Evolutionary conservation across 352 stramenopile species (phyloP).

Genomic region (Globisporangium paroecandrum): DNA sequence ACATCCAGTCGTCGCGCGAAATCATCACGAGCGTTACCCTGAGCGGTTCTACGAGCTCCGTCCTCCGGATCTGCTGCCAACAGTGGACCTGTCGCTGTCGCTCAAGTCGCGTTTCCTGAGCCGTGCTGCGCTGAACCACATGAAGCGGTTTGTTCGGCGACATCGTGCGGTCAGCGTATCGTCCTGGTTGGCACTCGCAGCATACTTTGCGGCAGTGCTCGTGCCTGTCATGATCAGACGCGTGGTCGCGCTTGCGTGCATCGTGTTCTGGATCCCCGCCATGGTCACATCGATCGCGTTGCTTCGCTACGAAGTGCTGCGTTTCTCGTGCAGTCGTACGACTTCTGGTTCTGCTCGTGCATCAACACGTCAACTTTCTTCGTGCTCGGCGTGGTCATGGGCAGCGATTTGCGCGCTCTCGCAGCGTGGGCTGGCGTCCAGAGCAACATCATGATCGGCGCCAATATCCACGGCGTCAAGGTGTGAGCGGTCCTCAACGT

Average conservation of each 20-base stretch:
- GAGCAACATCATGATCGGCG: conserved; percentile 12
- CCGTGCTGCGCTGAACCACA: not conserved
- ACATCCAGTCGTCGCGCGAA: not conserved
- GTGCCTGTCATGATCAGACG: not conserved
- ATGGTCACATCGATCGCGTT: not conserved
- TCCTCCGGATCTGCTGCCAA: not conserved
- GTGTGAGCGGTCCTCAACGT: conserved; percentile 5
- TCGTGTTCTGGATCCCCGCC: not conserved
- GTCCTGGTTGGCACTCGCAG: not conserved
- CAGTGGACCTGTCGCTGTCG: conserved; percentile 7
- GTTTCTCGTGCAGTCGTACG: not conserved
- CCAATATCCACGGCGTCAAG: conserved; percentile 4
- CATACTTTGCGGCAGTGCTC: not conserved
- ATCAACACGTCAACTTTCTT: not conserved
- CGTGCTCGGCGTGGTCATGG: not conserved
- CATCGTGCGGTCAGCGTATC: not conserved
- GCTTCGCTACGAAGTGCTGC: conserved; percentile 2
- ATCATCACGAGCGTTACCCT: not conserved
- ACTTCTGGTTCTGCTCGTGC: conserved; percentile 15
- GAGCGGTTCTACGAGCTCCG: conserved; percentile 5
- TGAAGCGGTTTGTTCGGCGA: not conserved
- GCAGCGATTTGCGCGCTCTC: not conserved
- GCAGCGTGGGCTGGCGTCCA: conserved; percentile 4
- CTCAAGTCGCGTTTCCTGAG: conserved; percentile 9
- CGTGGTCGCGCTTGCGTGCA: not conserved